A percentile compares a stretch with the other conserved stretches of the same genome.
phyloP scores from a whole-genome alignment of 2,329 filamentous ascomycete genomes.

The Zymoseptoria pseudotritici region DNA sequence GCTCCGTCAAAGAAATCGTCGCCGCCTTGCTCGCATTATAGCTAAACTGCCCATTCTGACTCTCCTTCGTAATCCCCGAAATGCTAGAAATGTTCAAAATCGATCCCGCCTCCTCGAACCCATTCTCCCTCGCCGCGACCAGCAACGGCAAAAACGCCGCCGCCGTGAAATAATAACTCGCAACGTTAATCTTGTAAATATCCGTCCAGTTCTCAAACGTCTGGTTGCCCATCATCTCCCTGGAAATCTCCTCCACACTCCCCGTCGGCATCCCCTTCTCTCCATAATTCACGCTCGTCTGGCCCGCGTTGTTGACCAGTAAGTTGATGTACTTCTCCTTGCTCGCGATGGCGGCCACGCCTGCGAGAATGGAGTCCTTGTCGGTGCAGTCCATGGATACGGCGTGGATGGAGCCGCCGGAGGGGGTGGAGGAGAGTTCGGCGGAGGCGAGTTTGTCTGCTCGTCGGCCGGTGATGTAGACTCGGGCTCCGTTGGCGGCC shows the following conservation, averaged over 20 bases:
- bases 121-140: conserved; percentile 35
- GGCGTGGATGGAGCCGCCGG: conserved; percentile 48
- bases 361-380: conserved; percentile 23
- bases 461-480: conserved; percentile 43
- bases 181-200: conserved; percentile 40
- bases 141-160: conserved; percentile 40
- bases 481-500: conserved; percentile 41
- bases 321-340: conserved; percentile 28
- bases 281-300: conserved; percentile 23
- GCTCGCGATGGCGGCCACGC: conserved; percentile 19
- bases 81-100: conserved; percentile 42
- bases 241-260: conserved; percentile 50
- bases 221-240: conserved; percentile 38
- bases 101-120: conserved; percentile 34
- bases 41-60: conserved; percentile 38
- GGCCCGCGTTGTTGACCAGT: conserved; percentile 28
- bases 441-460: conserved; percentile 39
- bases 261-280: conserved; percentile 18
- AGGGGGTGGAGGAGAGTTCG: conserved; percentile 48
- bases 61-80: conserved; percentile 38
- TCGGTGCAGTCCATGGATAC: conserved; percentile 29
- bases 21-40: conserved; percentile 46
- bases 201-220: conserved; percentile 38
- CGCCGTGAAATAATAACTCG: conserved; percentile 39
- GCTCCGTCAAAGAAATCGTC: conserved; percentile 48